Evolutionary conservation across 2,329 filamentous ascomycete genomes (phyloP), one percentile per base, ranked within the genome.

Genomic region (Xylaria sp.): DNA sequence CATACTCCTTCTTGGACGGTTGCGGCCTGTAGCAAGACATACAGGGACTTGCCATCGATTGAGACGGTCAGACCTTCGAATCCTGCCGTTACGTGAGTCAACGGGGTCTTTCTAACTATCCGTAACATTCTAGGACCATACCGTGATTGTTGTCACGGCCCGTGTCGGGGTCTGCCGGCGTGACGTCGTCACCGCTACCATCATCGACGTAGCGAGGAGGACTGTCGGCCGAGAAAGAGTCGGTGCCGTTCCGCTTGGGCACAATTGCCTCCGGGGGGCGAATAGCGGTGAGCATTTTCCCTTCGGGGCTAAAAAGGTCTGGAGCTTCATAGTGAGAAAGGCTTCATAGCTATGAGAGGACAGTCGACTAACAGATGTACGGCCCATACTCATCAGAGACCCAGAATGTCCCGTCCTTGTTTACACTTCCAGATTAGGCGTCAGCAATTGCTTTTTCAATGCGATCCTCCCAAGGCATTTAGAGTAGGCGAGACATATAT

Each of bases 111-210:
- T 19, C 21, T 7, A 21, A n/a, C 9, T 2, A 42, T 4, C 32
- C 21, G 2, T 6, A 0, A 6, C 17, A 30, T 21, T 50, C 24
- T 3, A 30, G 7, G 8, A 8, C 2, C 69, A 58, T 39, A 75
- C 74, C 91, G 76, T 92, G 90, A 78, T 93, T 93, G 78, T 93
- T 93, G 63, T 85, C 82, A 21, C 91, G 86, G 12, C 91, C 91
- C 0, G 85, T 85, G 1, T 84, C 82, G 0, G 89, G 88, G 70
- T 90, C 82, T 14, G 80, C 82, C 0, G 90, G 90, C 2, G 77
- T 69, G 4, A 73, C 74, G 9, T 75, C 79, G 1, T 87, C 83
- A 9, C 79, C 75, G 17, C 83, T 75, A 14, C 82, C 76, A 0
- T 82, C 81, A 61, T 88, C 77, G 75, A 71, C 53, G 50, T 91